Conservation (phyloP, 1,139 yeast genomes). For the Geotrichum macrosporum region DNA sequence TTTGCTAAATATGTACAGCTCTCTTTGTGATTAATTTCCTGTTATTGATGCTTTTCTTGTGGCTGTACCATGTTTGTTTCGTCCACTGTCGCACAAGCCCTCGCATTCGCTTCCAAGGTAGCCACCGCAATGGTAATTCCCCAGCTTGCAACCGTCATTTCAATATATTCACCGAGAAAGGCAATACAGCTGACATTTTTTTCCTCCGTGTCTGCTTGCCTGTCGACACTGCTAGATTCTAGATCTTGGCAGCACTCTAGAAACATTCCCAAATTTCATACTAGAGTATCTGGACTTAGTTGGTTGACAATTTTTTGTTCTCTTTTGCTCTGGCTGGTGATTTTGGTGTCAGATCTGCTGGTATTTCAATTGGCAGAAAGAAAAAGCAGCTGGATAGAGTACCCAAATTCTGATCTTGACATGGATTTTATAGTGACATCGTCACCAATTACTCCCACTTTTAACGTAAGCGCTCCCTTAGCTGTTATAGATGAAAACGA, state of each 20-base stretch:
- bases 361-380: conserved; percentile 7
- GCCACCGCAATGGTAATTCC: conserved; percentile 11
- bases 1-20: not conserved
- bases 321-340: not conserved
- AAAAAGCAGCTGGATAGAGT: not conserved
- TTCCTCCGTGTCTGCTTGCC: conserved; percentile 1
- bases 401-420: not conserved
- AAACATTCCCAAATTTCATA: not conserved
- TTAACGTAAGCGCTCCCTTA: conserved; percentile 5
- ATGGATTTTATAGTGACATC: not conserved
- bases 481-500: not conserved
- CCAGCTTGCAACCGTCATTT: not conserved
- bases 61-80: conserved; percentile 6
- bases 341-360: conserved; percentile 5
- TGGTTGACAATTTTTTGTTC: conserved; percentile 3
- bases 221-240: conserved; percentile 1
- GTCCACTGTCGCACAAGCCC: conserved; percentile 5
- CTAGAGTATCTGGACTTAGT: not conserved
- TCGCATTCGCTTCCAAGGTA: conserved; percentile 10
- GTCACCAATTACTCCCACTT: not conserved
- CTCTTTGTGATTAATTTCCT: not conserved
- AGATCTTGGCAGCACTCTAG: conserved; percentile 3
- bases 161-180: conserved; percentile 4
- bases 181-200: conserved; percentile 6
- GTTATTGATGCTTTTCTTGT: not conserved